These are phyloP conservation scores for Trichomonascaceae sp. DNA, from an alignment of 1,139 yeast genomes.

Conservation along the genomic window DNA sequence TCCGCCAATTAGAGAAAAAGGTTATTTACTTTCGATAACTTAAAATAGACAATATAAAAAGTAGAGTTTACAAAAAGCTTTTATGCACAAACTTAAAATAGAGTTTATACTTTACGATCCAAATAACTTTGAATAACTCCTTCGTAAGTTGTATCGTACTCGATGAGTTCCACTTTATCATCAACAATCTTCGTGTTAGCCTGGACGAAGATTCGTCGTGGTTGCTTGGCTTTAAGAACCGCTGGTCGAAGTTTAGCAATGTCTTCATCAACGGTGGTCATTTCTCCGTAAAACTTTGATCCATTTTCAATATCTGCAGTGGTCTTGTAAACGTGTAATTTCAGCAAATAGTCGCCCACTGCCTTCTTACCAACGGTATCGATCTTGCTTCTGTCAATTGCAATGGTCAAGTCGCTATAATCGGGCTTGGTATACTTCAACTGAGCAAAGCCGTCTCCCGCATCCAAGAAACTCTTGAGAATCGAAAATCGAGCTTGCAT, in stretches of 20 bases:
- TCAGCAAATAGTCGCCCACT: slow-evolving; percentile 61
- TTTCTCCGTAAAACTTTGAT: slow-evolving; percentile 52
- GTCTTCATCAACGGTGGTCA: slow-evolving; percentile 61
- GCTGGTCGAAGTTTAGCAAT: slow-evolving; percentile 59
- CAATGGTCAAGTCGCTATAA: slow-evolving; percentile 53
- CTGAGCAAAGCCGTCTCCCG: slow-evolving; percentile 54
- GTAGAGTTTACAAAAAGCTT: background rate
- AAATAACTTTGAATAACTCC: slow-evolving; percentile 76
- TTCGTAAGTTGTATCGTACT: slow-evolving; percentile 65
- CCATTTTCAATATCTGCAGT: slow-evolving; percentile 69
- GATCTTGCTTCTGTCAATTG: slow-evolving; percentile 56
- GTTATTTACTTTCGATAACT: background rate
- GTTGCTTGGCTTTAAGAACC: slow-evolving; percentile 65
- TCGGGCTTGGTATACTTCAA: slow-evolving; percentile 45
- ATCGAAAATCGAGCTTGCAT: slow-evolving; percentile 90
- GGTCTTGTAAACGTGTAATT: slow-evolving; percentile 71
- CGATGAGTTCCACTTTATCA: slow-evolving; percentile 49
- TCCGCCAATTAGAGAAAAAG: background rate
- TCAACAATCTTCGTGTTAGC: slow-evolving; percentile 53
- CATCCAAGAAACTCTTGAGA: slow-evolving; percentile 64
- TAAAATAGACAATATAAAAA: background rate
- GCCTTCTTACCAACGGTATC: slow-evolving; percentile 65
- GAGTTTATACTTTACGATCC: slow-evolving; percentile 47
- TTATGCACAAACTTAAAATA: background rate
- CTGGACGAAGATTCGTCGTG: slow-evolving; percentile 79